Evolutionary conservation across 805 yeast genomes (phyloP).

Genomic region (Suhomyces tanzawaensis): DNA sequence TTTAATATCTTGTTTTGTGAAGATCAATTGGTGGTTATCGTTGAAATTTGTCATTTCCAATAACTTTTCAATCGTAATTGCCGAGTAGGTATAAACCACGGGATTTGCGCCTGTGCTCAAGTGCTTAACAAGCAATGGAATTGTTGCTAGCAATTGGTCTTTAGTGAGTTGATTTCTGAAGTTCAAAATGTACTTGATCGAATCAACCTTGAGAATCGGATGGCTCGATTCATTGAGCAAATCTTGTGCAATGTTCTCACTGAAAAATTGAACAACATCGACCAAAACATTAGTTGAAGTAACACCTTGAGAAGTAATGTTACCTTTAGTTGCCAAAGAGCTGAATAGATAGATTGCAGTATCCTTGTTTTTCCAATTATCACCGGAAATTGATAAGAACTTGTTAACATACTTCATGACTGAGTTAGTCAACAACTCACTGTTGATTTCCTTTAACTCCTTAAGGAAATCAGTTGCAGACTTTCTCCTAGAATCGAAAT

Average conservation of each 20-base stretch:
- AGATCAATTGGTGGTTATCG: slow-evolving; percentile 55
- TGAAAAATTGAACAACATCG: slow-evolving; percentile 85
- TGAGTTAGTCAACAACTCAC: slow-evolving; percentile 67
- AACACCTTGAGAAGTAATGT: slow-evolving; percentile 82
- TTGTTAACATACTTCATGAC: slow-evolving; percentile 70
- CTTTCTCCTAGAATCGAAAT: slow-evolving; percentile 86
- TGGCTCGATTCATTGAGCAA: slow-evolving; percentile 55
- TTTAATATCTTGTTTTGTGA: slow-evolving; percentile 69
- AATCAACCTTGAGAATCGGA: slow-evolving; percentile 85
- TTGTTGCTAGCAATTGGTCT: slow-evolving; percentile 71
- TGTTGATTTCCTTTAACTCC: slow-evolving; percentile 78
- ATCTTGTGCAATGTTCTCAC: slow-evolving; percentile 78
- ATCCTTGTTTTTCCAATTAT: slow-evolving; percentile 83
- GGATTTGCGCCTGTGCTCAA: slow-evolving; percentile 54
- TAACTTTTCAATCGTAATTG: slow-evolving; percentile 88
- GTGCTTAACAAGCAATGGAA: slow-evolving; percentile 75
- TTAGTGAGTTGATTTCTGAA: slow-evolving; percentile 93
- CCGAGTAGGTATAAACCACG: slow-evolving; percentile 89
- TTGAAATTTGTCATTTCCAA: slow-evolving; percentile 65
- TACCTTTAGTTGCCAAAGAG: slow-evolving; percentile 88
- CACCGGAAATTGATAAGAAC: slow-evolving; percentile 45
- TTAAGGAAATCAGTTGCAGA: slow-evolving; percentile 90
- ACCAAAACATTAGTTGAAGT: slow-evolving; percentile 79
- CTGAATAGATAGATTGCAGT: slow-evolving; percentile 82
- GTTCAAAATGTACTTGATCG: slow-evolving; percentile 83